phyloP scores from a whole-genome alignment of 1,284 basidiomycete species.

The Ceratobasidium sp. region DNA sequence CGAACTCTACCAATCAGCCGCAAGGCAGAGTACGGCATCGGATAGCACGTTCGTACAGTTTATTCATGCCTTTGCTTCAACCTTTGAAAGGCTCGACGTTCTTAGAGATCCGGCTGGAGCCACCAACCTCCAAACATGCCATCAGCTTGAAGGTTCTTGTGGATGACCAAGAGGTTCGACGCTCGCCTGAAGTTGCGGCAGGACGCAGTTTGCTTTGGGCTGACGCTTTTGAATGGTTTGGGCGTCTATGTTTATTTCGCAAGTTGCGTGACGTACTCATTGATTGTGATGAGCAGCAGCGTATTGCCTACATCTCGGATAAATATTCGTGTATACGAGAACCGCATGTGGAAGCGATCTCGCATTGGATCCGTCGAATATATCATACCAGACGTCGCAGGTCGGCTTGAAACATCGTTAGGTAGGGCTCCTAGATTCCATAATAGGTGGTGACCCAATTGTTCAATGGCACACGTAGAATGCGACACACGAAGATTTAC shows the following conservation, averaged over 20 bases:
- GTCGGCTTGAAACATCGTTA: neutral
- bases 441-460: neutral
- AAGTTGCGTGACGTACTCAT: neutral
- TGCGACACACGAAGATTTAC: neutral
- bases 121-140: conserved; percentile 3
- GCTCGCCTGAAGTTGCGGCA: neutral
- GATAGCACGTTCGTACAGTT: too few species aligned
- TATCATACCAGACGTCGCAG: neutral
- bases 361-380: neutral
- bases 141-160: conserved; percentile 8
- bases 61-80: too few species aligned
- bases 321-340: conserved; percentile 11
- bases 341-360: neutral
- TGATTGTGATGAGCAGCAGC: neutral
- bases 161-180: neutral
- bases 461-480: neutral
- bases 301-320: neutral
- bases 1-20: too few species aligned
- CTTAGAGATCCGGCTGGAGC: conserved; percentile 5
- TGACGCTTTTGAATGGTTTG: neutral
- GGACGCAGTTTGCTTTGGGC: neutral
- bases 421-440: neutral
- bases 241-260: neutral
- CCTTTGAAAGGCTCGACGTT: too few species aligned
- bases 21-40: too few species aligned